Evolutionary conservation across 495 filamentous ascomycete species (phyloP).

Genomic region (Astrothelium subdiscretum): DNA sequence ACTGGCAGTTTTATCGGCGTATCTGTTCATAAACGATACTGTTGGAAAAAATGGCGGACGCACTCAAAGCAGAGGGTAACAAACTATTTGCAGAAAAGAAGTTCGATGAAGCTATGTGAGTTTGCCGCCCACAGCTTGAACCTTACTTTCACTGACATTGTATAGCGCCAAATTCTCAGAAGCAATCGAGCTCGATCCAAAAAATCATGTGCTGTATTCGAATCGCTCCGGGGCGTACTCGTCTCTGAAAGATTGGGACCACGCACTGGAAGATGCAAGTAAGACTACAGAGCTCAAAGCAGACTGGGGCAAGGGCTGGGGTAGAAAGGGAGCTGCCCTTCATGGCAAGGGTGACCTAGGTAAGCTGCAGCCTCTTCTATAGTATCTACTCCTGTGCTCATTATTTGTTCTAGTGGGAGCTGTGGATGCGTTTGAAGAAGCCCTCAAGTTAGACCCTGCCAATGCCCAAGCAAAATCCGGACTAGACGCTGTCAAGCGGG

Average conservation of each 20-base stretch:
- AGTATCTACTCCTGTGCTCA: too few relatives aligned
- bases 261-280: constrained; percentile 77
- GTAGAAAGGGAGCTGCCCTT: constrained; percentile 79
- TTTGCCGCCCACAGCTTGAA: constrained; percentile 10
- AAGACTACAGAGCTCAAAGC: constrained; percentile 91
- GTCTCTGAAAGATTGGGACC: constrained; percentile 74
- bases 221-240: constrained; percentile 95
- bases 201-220: constrained; percentile 93
- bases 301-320: constrained; percentile 95
- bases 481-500: constrained; percentile 66
- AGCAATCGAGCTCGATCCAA: constrained; percentile 78
- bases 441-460: constrained; percentile 76
- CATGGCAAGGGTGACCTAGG: constrained; percentile 76
- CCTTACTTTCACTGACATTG: constrained; percentile 5
- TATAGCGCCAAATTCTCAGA: constrained; percentile 84
- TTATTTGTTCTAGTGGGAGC: constrained; percentile 41
- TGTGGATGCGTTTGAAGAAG: constrained; percentile 80
- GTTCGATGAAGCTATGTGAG: constrained; percentile 90
- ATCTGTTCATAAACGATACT: background rate
- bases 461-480: constrained; percentile 91
- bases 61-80: constrained; percentile 91
- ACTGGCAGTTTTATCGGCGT: background rate
- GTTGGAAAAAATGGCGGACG: constrained; percentile 30
- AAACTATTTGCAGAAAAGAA: constrained; percentile 95
- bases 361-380: constrained; percentile 33